Evolutionary conservation across 768 basidiomycete species (phyloP), one percentile per base, ranked within the genome.

Genomic region (Mycena kentingensis): DNA sequence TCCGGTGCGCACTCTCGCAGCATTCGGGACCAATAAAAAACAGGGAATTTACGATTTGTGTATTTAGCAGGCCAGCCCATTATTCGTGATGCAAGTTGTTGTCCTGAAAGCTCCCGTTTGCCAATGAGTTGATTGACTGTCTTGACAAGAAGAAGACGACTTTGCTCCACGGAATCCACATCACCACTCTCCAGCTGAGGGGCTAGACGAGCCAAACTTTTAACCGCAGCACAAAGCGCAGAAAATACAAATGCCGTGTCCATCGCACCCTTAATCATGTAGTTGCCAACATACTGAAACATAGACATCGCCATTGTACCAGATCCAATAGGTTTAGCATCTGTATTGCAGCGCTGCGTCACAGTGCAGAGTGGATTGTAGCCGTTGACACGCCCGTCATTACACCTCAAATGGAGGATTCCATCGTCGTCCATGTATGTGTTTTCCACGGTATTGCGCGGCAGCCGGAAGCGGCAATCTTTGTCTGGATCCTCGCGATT

Each of bases 401-500:
- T 39, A 18, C 37, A 39, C 18, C 37, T 15, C 8, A 39, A 28
- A 1, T 49, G 43, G 13, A 53, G 16, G 38, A 45, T 29, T 22
- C 31, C 46, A 21, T 56, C 51, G 2, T 56, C 41, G 25, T 52
- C 54, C 3, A 60, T 47, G 36, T 57, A 35, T 1, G 51, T 57
- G 18, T 49, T 18, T 4, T 18, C 22, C 18, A 49, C 47, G 11
- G 45, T 31, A 5, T 38, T 39, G 1, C 54, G 54, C n/a, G 59
- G 55, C 13, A 60, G 42, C 13, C 52, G 27, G 44, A 60, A 56
- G 7, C 54, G 38, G 24, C 49, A 60, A 32, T 60, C 54, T 12
- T 42, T 56, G 31, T 60, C 46, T 2, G 35, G 34, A 32, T 60
- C 58, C 15, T 21, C 22, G 16, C 37, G 35, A 16, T 19, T 19